Evolutionary conservation across 73 alveolate genomes (phyloP).

Genomic region (Effrenium voratum): DNA sequence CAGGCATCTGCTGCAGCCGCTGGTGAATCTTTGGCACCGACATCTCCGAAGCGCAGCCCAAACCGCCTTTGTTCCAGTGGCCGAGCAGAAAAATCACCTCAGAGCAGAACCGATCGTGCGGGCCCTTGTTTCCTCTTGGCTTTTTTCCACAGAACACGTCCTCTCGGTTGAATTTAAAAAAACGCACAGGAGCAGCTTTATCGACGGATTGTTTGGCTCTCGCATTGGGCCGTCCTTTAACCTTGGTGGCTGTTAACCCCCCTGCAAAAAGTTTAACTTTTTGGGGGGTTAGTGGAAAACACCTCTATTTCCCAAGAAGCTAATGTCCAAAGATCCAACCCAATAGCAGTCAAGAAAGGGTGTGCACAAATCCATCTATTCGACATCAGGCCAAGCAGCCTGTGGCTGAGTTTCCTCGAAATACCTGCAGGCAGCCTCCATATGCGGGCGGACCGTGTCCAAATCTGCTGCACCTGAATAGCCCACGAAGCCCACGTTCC

Average conservation of each 20-base stretch:
- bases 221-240: too few relatives aligned
- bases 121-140: too few relatives aligned
- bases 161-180: too few relatives aligned
- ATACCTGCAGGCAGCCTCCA: conserved; percentile 61
- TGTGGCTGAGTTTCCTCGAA: conserved; percentile 45
- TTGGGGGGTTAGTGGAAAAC: too few relatives aligned
- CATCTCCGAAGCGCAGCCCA: conserved; percentile 41
- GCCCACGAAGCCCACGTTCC: conserved; percentile 73
- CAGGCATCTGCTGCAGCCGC: conserved; percentile 41
- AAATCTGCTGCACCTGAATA: conserved; percentile 49
- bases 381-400: background rate
- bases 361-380: background rate
- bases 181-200: too few relatives aligned
- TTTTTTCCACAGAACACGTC: too few relatives aligned
- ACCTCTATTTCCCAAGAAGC: too few relatives aligned
- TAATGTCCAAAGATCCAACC: too few relatives aligned
- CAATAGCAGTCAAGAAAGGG: too few relatives aligned
- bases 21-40: conserved; percentile 42
- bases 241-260: background rate
- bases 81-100: conserved; percentile 81
- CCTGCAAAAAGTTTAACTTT: too few relatives aligned
- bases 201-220: too few relatives aligned
- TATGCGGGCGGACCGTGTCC: conserved; percentile 32
- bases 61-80: conserved; percentile 60
- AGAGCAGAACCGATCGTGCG: too few relatives aligned